Evolutionary conservation across 352 stramenopile species (phyloP).

Genomic region (Pythium scleroteichum): DNA sequence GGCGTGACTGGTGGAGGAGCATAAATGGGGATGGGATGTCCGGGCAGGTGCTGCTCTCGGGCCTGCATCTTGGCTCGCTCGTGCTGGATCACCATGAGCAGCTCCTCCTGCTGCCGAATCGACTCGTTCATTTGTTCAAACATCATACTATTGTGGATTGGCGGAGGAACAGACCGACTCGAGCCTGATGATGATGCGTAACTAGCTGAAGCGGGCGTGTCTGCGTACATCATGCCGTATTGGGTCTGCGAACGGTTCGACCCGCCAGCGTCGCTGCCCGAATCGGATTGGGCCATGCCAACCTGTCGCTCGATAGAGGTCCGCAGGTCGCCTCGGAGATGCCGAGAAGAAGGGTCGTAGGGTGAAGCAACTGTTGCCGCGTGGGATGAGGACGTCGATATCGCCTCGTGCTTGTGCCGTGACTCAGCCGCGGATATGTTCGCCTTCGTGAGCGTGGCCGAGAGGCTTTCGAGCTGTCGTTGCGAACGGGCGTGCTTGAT

Average conservation of each 20-base stretch:
- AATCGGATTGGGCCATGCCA: slow-evolving; percentile 20
- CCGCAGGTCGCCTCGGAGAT: slow-evolving; percentile 7
- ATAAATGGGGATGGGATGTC: too few relatives aligned
- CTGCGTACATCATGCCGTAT: background rate
- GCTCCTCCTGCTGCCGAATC: slow-evolving; percentile 30
- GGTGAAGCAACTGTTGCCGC: slow-evolving; percentile 5
- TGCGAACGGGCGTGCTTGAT: slow-evolving; percentile 25
- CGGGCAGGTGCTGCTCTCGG: slow-evolving; percentile 6
- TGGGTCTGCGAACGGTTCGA: slow-evolving; percentile 7
- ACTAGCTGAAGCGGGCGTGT: slow-evolving; percentile 9
- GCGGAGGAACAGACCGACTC: background rate
- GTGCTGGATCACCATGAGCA: slow-evolving; percentile 29
- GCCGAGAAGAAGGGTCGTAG: slow-evolving; percentile 1
- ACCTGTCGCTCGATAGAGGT: slow-evolving; percentile 23
- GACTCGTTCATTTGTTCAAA: slow-evolving; percentile 32
- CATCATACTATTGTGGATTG: background rate
- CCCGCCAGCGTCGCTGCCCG: slow-evolving; percentile 13
- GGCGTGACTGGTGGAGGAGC: too few relatives aligned
- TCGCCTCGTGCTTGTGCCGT: background rate
- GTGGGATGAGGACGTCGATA: slow-evolving; percentile 19
- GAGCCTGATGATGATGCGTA: slow-evolving; percentile 9
- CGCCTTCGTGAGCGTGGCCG: slow-evolving; percentile 22
- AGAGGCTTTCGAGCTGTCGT: slow-evolving; percentile 19
- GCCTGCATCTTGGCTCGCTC: slow-evolving; percentile 27
- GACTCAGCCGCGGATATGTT: slow-evolving; percentile 6